phyloP scores from a whole-genome alignment of 768 basidiomycete species.

The Tricholoma terreum region DNA sequence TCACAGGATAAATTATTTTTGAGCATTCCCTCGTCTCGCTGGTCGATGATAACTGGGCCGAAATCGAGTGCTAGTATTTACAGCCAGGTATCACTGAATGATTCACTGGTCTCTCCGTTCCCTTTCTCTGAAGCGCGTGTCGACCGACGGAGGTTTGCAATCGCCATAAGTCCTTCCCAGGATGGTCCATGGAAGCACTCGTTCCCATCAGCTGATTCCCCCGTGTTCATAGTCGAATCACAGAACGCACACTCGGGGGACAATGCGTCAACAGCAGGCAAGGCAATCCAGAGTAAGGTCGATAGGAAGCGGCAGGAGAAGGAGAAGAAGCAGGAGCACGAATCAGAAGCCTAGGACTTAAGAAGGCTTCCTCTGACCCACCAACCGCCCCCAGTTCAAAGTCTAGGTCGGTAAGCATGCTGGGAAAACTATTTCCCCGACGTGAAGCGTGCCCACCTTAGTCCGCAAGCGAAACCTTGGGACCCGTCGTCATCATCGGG shows the following conservation, averaged over 20 bases:
- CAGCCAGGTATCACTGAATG: conserved; percentile 19
- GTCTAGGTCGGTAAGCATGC: conserved; percentile 5
- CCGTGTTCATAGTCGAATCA: conserved; percentile 6
- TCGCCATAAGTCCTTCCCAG: conserved; percentile 17
- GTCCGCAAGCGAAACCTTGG: not conserved
- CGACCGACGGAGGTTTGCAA: conserved; percentile 19
- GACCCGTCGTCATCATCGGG: not conserved
- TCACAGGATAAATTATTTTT: conserved; percentile 10
- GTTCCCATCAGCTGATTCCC: not conserved
- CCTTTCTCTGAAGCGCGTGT: conserved; percentile 10
- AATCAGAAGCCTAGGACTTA: not conserved
- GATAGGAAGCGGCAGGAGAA: not conserved
- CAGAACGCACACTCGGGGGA: not conserved
- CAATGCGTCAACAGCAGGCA: not conserved
- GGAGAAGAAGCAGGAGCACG: not conserved
- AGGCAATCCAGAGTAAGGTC: not conserved
- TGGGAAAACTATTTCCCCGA: conserved; percentile 17
- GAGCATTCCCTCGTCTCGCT: conserved; percentile 9
- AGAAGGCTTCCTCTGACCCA: not conserved
- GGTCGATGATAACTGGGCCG: conserved; percentile 15
- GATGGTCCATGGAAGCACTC: conserved; percentile 14
- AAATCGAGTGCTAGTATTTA: conserved; percentile 20
- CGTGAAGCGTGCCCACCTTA: conserved; percentile 7
- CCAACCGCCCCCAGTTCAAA: not conserved
- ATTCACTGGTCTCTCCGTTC: conserved; percentile 5